Percentiles rank a stretch among this genome's conserved stretches.
phyloP scores from a whole-genome alignment of 1,284 basidiomycete species.

The Ganoderma lingzhi region DNA sequence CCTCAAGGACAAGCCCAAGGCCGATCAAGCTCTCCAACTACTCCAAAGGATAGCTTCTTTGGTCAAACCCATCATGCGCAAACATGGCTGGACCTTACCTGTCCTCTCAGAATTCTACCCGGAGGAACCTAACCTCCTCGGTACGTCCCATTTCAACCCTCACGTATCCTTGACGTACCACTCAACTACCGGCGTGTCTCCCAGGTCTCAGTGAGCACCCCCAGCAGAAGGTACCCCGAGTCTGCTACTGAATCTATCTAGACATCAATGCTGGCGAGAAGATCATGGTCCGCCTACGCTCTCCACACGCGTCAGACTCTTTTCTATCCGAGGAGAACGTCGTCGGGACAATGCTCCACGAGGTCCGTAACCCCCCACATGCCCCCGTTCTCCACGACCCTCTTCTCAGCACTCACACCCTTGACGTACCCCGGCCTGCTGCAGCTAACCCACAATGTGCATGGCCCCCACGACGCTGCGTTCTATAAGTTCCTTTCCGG shows the following conservation, averaged over 20 bases:
- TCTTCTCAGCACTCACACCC: neutral
- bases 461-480: slow-evolving; percentile 85
- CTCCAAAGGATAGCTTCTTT: slow-evolving; percentile 81
- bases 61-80: slow-evolving; percentile 91
- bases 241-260: slow-evolving; percentile 39
- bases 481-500: slow-evolving; percentile 83
- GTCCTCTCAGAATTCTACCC: slow-evolving; percentile 89
- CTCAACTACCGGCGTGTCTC: neutral
- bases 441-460: slow-evolving; percentile 88
- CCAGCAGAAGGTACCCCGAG: neutral
- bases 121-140: slow-evolving; percentile 74
- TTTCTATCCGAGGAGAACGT: slow-evolving; percentile 83
- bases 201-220: slow-evolving; percentile 49
- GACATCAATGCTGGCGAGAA: slow-evolving; percentile 82
- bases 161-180: neutral
- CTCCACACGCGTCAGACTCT: slow-evolving; percentile 68
- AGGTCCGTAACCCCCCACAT: slow-evolving; percentile 53
- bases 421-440: neutral
- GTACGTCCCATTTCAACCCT: slow-evolving; percentile 49
- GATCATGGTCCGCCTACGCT: slow-evolving; percentile 83
- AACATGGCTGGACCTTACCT: slow-evolving; percentile 83
- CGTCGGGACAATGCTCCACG: slow-evolving; percentile 85
- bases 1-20: slow-evolving; percentile 67
- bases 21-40: slow-evolving; percentile 66
- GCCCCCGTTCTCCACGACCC: neutral